Conservation (phyloP, 2,329 filamentous ascomycete genomes). For the Rosellinia necatrix region DNA sequence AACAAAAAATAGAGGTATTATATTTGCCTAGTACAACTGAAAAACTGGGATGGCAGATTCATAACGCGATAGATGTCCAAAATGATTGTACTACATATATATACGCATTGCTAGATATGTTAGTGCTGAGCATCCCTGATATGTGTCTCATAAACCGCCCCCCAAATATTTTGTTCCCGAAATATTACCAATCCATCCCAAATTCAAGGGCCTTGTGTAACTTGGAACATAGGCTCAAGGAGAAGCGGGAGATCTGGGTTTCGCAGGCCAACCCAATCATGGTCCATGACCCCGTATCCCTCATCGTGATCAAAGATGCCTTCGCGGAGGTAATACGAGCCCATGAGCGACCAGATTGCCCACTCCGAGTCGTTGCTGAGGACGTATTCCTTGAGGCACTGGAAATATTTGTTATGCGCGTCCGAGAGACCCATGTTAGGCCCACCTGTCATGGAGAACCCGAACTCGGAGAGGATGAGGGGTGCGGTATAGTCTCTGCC, state of each 20-base stretch:
- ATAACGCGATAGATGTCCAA: neutral
- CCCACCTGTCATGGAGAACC: slow-evolving; percentile 54
- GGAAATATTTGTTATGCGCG: slow-evolving; percentile 53
- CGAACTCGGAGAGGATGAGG: slow-evolving; percentile 64
- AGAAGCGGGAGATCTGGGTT: slow-evolving; percentile 39
- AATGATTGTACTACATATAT: neutral
- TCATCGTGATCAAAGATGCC: slow-evolving; percentile 56
- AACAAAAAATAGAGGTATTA: slow-evolving; percentile 5
- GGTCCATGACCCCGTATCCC: slow-evolving; percentile 55
- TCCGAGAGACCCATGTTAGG: slow-evolving; percentile 47
- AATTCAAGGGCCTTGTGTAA: slow-evolving; percentile 47
- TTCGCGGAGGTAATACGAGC: slow-evolving; percentile 62
- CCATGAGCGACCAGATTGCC: slow-evolving; percentile 63
- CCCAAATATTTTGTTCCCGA: neutral
- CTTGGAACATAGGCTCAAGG: slow-evolving; percentile 45
- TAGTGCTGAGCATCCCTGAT: too few species aligned
- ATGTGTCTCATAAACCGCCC: too few species aligned
- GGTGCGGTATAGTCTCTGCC: slow-evolving; percentile 54
- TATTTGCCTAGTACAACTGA: neutral
- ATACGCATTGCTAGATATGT: too few species aligned
- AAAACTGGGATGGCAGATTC: neutral
- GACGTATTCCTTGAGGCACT: slow-evolving; percentile 58
- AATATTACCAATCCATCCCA: neutral
- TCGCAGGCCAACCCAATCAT: slow-evolving; percentile 48
- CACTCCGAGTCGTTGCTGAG: slow-evolving; percentile 62